phyloP scores from a whole-genome alignment of 305 asterid species.

The Fraxinus floribunda region DNA sequence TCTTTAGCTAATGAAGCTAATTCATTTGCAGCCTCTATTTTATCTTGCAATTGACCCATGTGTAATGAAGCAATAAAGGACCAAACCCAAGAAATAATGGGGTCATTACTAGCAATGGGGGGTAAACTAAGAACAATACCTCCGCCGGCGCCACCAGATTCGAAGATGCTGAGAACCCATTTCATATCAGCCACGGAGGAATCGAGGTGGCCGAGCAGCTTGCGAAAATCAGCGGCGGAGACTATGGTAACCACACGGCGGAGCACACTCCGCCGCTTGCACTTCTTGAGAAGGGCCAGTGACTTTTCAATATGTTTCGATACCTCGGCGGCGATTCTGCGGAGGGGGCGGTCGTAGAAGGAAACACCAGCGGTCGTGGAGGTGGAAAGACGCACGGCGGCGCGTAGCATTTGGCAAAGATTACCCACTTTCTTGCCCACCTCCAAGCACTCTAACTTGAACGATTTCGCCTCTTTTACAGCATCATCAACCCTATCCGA shows the following conservation, averaged over 20 bases:
- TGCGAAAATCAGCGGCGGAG: conserved; percentile 65
- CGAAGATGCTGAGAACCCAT: conserved; percentile 64
- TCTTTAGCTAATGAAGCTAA: conserved; percentile 69
- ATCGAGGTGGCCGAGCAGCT: conserved; percentile 47
- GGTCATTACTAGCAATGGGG: conserved; percentile 85
- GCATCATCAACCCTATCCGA: no score
- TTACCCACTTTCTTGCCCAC: no score
- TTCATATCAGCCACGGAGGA: conserved; percentile 68
- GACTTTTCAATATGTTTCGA: conserved; percentile 53
- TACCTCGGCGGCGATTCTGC: conserved; percentile 56
- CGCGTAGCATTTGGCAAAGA: no score
- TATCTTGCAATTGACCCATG: conserved; percentile 59
- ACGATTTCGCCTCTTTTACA: no score
- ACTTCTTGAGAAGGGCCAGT: conserved; percentile 56
- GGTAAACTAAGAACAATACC: conserved; percentile 70
- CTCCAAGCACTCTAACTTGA: no score
- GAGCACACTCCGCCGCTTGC: conserved; percentile 60
- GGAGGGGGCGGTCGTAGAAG: conserved; percentile 76
- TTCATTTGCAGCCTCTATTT: conserved; percentile 68
- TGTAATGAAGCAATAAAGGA: conserved; percentile 61
- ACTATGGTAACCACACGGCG: conserved; percentile 63
- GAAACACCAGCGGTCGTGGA: conserved; percentile 40
- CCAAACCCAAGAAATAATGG: conserved; percentile 83
- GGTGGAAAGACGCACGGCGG: conserved; percentile 46
- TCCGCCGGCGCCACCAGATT: conserved; percentile 50